Evolutionary conservation across 768 basidiomycete genomes (phyloP), one percentile per base, ranked within the genome.

Genomic region (Pholiota molesta): DNA sequence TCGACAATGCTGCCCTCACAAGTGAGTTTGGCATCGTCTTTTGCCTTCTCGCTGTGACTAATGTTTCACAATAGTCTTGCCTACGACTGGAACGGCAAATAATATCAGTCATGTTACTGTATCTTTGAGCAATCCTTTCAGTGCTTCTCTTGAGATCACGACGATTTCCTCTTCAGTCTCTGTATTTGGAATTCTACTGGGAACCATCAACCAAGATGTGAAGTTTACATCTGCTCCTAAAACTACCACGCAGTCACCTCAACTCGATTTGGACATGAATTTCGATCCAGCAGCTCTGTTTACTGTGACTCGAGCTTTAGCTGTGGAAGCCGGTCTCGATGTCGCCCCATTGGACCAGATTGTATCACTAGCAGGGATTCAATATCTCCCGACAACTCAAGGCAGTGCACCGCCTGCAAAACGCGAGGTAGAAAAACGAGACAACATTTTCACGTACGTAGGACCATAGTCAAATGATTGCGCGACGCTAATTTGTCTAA

Each of bases 41-140:
- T 56, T 29, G 14, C 33, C 17, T 5, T 31, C 35, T 16, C 37
- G 19, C 23, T n/a, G 21, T 61, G 44, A 52, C 61, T 44, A 14
- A 49, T n/a, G 21, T 31, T 28, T 42, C 28, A 53, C 28, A 53
- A 44, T 64, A 86, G 87, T 91, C 47, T 78, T 92, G 21, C 68
- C 85, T 3, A 88, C 87, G 10, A 91, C 89, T 23, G 89, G 88
- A 17, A 75, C 74, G 29, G 72, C 73, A 59, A 84, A 86, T 66
- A 88, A 91, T 70, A 80, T 91, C 62, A 83, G 83, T 40, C 86
- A 89, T 65, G 86, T 88, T 56, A 81, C 79, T 8, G 88, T 91
- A 35, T 72, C 78, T 29, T 78, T 92, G 31, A 77, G 70, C 51
- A 91, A 92, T 70, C 90, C 89, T 3, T 92, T 92, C 75, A 86